Base-by-base conservation (phyloP, 257 asterid species). In the Solanum ahanhuiri region DNA sequence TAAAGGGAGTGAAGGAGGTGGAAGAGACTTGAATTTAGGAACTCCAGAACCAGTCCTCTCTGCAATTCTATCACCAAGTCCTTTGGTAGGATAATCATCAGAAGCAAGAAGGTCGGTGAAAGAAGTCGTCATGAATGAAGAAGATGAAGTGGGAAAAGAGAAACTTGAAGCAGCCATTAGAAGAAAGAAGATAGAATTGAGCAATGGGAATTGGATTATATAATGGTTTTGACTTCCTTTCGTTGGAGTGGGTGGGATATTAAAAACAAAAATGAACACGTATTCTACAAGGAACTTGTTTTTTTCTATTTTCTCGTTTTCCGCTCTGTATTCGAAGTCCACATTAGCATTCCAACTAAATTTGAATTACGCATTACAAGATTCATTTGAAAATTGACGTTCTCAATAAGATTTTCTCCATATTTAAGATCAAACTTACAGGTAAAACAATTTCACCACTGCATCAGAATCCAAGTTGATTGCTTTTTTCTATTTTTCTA, bases 1-100 rank as follows among this genome's bases (percentile, higher is more conserved):
- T 54, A 92, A 85, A 9, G 98, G 98, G 7, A 95, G 94, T 51
- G 99, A 93, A 45, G 97, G 98, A 63, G 99, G 98, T 10, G 98
- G 94, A 23, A 93, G 82, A 14, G 99, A 91, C 86, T 95, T 95
- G 88, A 96, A 96, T 87, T 94, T 95, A 1, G 99, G 98, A 6
- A 93, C 89, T 0, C 95, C 98, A 2, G 93, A 89, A n/a, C 94
- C 97, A 1, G 91, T 93, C 9, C 98, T 92, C 87, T 93, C 94
- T 14, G 95, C 98, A 18, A 94, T 87, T 75, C 95, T 88, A 88
- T 92, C 96, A 51, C 88, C 91, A 12, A 92, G 92, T 2, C 95
- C 93, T 83, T 88, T 87, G 85, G 48, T 25, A 48, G 89, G 90
- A 87, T 87, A 89, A 87, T 81, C 90, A 37, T 92, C 95, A 87